Conservation (phyloP, 164 flowering plant genomes). For the Berberis thunbergii region DNA sequence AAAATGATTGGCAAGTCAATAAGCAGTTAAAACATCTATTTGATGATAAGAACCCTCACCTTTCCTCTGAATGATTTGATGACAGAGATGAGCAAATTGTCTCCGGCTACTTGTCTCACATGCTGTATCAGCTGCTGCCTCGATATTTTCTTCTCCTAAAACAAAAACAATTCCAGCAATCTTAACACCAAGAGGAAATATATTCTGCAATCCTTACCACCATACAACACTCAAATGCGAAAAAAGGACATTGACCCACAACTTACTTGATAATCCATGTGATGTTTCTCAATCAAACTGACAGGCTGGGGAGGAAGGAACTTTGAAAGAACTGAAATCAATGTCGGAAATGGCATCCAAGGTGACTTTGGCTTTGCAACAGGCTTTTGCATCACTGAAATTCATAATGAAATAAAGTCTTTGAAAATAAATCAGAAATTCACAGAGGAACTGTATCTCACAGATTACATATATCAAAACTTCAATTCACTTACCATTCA, state of each 20-base stretch:
- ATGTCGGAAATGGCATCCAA: slow-evolving; percentile 28
- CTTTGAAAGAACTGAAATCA: slow-evolving; percentile 19
- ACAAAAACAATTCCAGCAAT: neutral
- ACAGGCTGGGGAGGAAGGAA: slow-evolving; percentile 17
- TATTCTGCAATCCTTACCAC: neutral
- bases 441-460: neutral
- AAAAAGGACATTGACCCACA: neutral
- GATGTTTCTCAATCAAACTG: slow-evolving; percentile 13
- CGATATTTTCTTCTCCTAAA: slow-evolving; percentile 46
- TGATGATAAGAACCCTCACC: slow-evolving; percentile 6
- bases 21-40: no score
- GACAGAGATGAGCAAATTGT: slow-evolving; percentile 36
- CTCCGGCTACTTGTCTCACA: slow-evolving; percentile 62
- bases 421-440: neutral
- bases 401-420: neutral
- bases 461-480: no score
- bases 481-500: slow-evolving; percentile 21
- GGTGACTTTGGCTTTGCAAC: slow-evolving; percentile 26
- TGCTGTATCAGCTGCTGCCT: slow-evolving; percentile 41
- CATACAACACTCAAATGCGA: no score
- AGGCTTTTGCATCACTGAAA: neutral
- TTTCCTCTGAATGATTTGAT: slow-evolving; percentile 34
- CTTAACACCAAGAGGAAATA: neutral
- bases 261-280: slow-evolving; percentile 20
- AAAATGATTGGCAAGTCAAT: no score